Evolutionary conservation across 2,329 filamentous ascomycete genomes (phyloP).

Genomic region (Alternaria panax): DNA sequence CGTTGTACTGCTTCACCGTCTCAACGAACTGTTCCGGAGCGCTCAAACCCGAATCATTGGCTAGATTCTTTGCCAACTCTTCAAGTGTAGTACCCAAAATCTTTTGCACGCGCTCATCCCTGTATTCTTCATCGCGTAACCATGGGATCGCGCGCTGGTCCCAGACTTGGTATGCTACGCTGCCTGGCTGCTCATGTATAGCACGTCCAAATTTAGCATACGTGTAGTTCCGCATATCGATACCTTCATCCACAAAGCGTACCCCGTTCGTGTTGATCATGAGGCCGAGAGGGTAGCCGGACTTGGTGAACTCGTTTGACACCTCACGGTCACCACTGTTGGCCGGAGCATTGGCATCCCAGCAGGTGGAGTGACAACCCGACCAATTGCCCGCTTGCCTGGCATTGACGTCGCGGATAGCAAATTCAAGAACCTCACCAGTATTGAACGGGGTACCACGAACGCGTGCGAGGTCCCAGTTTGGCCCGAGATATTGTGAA

Average conservation of each 20-base stretch:
- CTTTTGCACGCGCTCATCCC: conserved; percentile 63
- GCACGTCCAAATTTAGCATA: conserved; percentile 71
- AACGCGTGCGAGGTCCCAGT: conserved; percentile 69
- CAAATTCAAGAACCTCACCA: conserved; percentile 64
- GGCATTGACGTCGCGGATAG: conserved; percentile 60
- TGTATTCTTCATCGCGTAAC: conserved; percentile 69
- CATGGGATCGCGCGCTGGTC: conserved; percentile 61
- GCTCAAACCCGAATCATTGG: conserved; percentile 57
- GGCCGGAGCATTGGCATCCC: conserved; percentile 68
- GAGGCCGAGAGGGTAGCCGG: conserved; percentile 70
- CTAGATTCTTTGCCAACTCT: conserved; percentile 61
- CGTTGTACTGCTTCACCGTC: conserved; percentile 65
- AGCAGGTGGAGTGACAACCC: conserved; percentile 70
- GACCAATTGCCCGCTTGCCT: conserved; percentile 66
- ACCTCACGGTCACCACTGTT: conserved; percentile 64
- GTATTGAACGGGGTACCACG: conserved; percentile 71
- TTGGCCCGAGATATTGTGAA: conserved; percentile 62
- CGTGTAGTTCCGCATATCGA: conserved; percentile 71
- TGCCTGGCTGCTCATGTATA: conserved; percentile 66
- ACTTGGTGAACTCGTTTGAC: conserved; percentile 74
- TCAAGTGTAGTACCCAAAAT: conserved; percentile 61
- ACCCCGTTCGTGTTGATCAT: conserved; percentile 68
- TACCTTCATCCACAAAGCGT: conserved; percentile 72
- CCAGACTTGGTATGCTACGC: conserved; percentile 71
- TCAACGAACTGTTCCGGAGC: conserved; percentile 57